Base-by-base conservation (phyloP, 179 eudicot species). In the Actinidia arguta region DNA sequence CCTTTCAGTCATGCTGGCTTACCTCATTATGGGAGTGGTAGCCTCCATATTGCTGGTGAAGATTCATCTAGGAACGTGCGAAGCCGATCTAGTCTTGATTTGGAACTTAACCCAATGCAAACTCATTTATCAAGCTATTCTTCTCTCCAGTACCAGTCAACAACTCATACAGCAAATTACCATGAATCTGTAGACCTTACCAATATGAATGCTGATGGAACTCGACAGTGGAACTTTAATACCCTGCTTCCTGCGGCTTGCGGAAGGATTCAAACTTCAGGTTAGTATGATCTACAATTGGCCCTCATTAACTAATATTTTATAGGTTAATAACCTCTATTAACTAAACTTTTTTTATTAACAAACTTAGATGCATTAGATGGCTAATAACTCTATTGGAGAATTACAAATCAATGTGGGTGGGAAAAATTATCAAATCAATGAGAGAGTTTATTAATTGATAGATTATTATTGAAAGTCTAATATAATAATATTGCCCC, bases 31-130 rank as follows among this genome's bases (percentile, higher is more conserved):
- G 75, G 83, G 36, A 78, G 73, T 54, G 76, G 86, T 69, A 83
- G 83, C 72, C 80, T 83, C 25, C 56, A 76, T 22, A 22, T 80
- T 75, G 20, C 46, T 81, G 78, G 82, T 52, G 86, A 84, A 81
- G 81, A 79, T 67, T 75, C 85, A 17, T 17, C 54, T 27, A 86
- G 86, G 59, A 86, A 84, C 8, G 89, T 84, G 62, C 81, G 89
- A 84, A 84, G 86, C 56, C 82, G 89, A 46, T 42, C 84, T 55
- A 54, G 80, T 52, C 81, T 73, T 78, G 82, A 83, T 78, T 31
- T 59, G 67, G 83, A 69, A 68, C 62, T 78, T 50, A 27, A 64
- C 73, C 52, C 68, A 44, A 50, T 64, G 66, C 68, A 78, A 81
- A 61, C 80, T 52, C 83, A 81, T 67, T 56, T 54, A 55, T 78